Base-by-base conservation (phyloP, 352 stramenopile genomes). In the Pythium graminicola region DNA sequence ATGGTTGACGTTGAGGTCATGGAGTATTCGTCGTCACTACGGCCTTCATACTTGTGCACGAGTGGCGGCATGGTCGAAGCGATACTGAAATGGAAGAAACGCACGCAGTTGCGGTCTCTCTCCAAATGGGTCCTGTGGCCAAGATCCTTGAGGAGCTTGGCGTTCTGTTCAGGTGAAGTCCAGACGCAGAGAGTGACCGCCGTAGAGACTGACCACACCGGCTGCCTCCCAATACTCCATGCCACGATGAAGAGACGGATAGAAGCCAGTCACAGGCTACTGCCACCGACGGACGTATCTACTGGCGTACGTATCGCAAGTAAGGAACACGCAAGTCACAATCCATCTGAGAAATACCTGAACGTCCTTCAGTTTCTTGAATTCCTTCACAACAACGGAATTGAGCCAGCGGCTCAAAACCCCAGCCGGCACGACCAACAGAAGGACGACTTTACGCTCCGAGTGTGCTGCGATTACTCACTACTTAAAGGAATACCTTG, bases 1-100 rank as follows among this genome's bases (percentile, higher is more conserved):
- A 90, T 88, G 17, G 76, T 88, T 14, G 80, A 90, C 42, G 76
- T 88, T 13, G 76, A 90, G 31, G 80, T 80, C 67, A 88, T 85
- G 22, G 76, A 88, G 29, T 64, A 81, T 48, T 82, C 73, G 35
- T 85, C 74, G 47, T 83, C 74, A 42, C 50, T 52, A 35, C 45
- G 52, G 31, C 55, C 44, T 41, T 60, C 58, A 53, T 56, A 43
- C 36, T 60, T 60, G 43, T 51, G 20, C 8, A 51, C 54, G 29
- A 62, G 41, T 22, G 46, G 40, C 40, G 48, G 46, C 47, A 63
- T 63, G 13, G 19, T 49, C 23, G 26, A 32, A 35, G 42, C 26
- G 36, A 28, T 49, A 33, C 8, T 27, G 39, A 19, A 10, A 23
- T 19, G 41, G n/a, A 47, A n/a, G 9, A 33, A 32, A 27, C n/a